Percentiles rank a stretch among this genome's conserved stretches.
These are phyloP conservation scores for Ceratocystis harringtonii DNA, from an alignment of 2,329 filamentous ascomycete genomes.

Conservation along the genomic window DNA sequence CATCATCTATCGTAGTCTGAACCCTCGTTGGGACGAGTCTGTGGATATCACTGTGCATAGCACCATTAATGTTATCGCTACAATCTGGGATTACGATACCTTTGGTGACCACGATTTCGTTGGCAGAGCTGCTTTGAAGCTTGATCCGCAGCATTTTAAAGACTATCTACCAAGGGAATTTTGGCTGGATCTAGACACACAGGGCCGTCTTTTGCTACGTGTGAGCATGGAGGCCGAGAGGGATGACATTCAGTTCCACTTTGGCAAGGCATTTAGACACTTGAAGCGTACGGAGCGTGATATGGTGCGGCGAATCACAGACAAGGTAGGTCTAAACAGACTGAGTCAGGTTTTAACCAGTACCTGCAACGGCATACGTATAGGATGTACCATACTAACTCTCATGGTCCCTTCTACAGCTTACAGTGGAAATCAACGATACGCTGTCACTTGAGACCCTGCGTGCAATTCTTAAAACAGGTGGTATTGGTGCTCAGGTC, in stretches of 20 bases:
- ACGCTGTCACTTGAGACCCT: constrained; percentile 75
- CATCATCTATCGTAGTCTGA: constrained; percentile 77
- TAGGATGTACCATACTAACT: neutral
- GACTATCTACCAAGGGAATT: constrained; percentile 94
- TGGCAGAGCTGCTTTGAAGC: constrained; percentile 86
- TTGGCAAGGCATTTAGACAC: constrained; percentile 90
- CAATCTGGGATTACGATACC: constrained; percentile 96
- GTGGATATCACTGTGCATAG: constrained; percentile 90
- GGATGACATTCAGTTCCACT: constrained; percentile 97
- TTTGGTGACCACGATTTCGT: constrained; percentile 97
- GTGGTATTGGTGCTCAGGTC: constrained; percentile 55
- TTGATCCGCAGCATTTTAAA: constrained; percentile 94
- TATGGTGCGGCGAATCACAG: constrained; percentile 95
- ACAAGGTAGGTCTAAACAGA: constrained; percentile 50
- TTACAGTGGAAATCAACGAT: constrained; percentile 82
- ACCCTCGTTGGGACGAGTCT: constrained; percentile 92
- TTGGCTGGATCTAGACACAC: constrained; percentile 93
- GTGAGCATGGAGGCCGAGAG: constrained; percentile 98
- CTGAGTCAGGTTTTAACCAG: neutral
- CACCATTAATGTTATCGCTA: constrained; percentile 85
- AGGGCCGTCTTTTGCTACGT: constrained; percentile 73
- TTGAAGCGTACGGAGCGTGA: constrained; percentile 92
- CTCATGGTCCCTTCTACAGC: constrained; percentile 33
- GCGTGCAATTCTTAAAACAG: constrained; percentile 53
- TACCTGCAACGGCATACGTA: neutral